These are phyloP conservation scores for Debaryomycetaceae sp. DNA, from an alignment of 1,139 yeast species.

Conservation along the genomic window DNA sequence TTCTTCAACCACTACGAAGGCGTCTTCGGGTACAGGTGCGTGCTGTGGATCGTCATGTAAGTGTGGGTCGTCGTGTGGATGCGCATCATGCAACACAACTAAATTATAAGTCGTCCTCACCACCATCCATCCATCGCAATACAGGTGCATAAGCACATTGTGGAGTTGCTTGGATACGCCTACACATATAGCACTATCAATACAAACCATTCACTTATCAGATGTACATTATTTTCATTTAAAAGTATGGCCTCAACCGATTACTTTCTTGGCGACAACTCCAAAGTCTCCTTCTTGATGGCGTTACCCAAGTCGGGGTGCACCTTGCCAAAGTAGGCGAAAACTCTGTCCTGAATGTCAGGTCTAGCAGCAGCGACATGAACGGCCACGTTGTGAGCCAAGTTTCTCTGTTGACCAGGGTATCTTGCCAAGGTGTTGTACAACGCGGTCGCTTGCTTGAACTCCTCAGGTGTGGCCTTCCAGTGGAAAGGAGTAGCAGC, in stretches of 20 bases:
- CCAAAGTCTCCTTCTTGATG: constrained; percentile 60
- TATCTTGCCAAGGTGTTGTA: constrained; percentile 70
- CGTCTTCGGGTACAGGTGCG: constrained; percentile 11
- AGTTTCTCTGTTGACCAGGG: constrained; percentile 74
- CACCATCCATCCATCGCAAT: too few species aligned
- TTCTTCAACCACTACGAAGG: constrained; percentile 14
- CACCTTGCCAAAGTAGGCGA: constrained; percentile 73
- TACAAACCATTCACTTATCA: constrained; percentile 1
- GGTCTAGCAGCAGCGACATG: constrained; percentile 71
- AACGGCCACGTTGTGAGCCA: constrained; percentile 79
- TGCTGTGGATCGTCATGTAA: constrained; percentile 41
- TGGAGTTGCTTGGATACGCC: too few species aligned
- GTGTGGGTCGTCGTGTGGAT: constrained; percentile 39
- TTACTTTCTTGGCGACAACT: constrained; percentile 39
- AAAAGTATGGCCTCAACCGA: too few species aligned
- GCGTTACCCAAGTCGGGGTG: constrained; percentile 53
- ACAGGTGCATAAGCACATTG: too few species aligned
- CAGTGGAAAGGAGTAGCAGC: constrained; percentile 88
- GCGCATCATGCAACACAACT: constrained; percentile 39
- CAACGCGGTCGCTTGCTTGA: constrained; percentile 65
- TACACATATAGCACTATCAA: too few species aligned
- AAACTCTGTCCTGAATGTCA: constrained; percentile 73
- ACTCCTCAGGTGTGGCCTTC: constrained; percentile 67
- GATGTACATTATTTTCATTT: too few species aligned
- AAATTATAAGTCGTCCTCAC: constrained; percentile 28